phyloP scores from a whole-genome alignment of 2,329 filamentous ascomycete species.

The Venturia carpophila region DNA sequence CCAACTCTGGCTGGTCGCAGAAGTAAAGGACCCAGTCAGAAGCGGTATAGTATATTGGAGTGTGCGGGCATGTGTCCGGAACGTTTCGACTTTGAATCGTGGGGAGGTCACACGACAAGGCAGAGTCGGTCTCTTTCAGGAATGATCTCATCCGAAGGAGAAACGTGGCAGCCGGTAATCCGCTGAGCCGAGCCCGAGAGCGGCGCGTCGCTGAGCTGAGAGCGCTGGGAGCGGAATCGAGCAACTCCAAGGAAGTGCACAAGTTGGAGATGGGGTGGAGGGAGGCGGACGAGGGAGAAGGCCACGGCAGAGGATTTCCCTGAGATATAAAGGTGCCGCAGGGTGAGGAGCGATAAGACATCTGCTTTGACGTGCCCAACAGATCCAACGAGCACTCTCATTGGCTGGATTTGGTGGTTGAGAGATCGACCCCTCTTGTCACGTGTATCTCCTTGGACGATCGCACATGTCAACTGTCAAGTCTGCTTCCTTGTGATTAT shows the following conservation, averaged over 20 bases:
- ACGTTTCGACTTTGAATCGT: neutral
- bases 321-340: neutral
- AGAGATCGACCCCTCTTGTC: neutral
- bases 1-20: neutral
- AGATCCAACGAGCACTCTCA: neutral
- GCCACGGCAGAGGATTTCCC: neutral
- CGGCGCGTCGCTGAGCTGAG: neutral
- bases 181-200: neutral
- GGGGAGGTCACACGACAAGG: neutral
- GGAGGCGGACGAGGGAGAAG: neutral
- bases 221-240: neutral
- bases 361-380: slow-evolving; percentile 1
- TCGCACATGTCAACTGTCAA: neutral
- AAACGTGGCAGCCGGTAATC: slow-evolving; percentile 2
- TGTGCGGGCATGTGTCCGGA: neutral
- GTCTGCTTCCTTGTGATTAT: neutral
- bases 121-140: neutral
- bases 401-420: neutral
- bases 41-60: neutral
- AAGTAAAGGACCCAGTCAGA: neutral
- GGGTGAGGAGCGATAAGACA: neutral
- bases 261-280: neutral
- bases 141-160: neutral
- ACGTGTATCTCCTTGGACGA: too few species aligned
- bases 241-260: neutral